A percentile compares a stretch with the other conserved stretches of the same genome.
phyloP scores from a whole-genome alignment of 225 moss, liverwort and hornwort genomes.

The Sphagnum tenellum region DNA sequence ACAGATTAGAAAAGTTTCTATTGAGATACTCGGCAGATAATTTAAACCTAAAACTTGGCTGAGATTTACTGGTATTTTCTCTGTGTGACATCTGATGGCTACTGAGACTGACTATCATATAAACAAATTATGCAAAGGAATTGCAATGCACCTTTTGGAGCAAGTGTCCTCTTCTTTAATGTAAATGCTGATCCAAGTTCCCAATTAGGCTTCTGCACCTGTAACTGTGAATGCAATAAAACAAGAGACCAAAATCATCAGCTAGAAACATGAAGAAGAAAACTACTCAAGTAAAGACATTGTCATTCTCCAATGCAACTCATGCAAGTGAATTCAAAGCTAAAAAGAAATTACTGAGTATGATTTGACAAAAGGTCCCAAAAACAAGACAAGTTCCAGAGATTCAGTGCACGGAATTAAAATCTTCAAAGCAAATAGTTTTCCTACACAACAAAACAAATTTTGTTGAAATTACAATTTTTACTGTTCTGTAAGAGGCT shows the following conservation, averaged over 20 bases:
- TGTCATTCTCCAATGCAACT: not conserved
- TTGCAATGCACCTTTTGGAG: conserved; percentile 19
- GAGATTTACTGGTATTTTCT: no score
- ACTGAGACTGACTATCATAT: not conserved
- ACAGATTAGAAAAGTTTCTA: not conserved
- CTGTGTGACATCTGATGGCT: not conserved
- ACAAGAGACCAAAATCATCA: no score
- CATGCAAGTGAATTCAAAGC: no score
- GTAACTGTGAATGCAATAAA: conserved; percentile 27
- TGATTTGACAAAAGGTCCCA: not conserved
- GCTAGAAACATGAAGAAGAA: no score
- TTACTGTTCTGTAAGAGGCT: not conserved
- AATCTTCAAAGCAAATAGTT: no score
- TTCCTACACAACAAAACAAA: not conserved
- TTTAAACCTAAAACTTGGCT: no score
- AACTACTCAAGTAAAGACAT: not conserved
- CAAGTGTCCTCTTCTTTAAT: conserved; percentile 36
- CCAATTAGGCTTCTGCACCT: conserved; percentile 57
- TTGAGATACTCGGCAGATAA: not conserved
- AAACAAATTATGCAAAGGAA: conserved; percentile 1
- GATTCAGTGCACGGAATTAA: no score
- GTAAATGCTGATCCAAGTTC: conserved; percentile 48
- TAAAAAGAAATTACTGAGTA: not conserved
- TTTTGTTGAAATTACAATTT: not conserved
- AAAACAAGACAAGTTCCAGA: no score